A percentile compares a stretch with the other conserved stretches of the same genome.
These are phyloP conservation scores for Hypoxylon cercidicola DNA, from an alignment of 495 filamentous ascomycete genomes.

Conservation along the genomic window DNA sequence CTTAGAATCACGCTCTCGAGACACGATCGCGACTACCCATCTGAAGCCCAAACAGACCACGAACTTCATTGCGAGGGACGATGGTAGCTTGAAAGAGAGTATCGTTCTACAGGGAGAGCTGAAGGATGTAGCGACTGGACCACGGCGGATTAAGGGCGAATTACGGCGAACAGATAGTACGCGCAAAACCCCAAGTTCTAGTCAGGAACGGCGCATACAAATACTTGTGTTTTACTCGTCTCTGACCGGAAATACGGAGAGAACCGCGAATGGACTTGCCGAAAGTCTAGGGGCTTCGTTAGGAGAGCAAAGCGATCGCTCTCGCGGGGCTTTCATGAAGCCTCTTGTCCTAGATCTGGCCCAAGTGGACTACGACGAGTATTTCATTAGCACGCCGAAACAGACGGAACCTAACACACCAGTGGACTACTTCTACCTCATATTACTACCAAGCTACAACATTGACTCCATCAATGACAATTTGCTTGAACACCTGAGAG, in stretches of 20 bases:
- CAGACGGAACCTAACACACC: slow-evolving; percentile 47
- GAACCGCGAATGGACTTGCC: slow-evolving; percentile 67
- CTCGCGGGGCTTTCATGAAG: slow-evolving; percentile 56
- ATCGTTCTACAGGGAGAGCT: slow-evolving; percentile 23
- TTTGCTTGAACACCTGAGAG: slow-evolving; percentile 83
- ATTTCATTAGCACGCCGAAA: slow-evolving; percentile 75
- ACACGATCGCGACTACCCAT: background rate
- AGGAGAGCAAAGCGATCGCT: slow-evolving; percentile 31
- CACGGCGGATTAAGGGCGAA: slow-evolving; percentile 63
- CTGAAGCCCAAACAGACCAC: slow-evolving; percentile 37
- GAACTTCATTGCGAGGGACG: slow-evolving; percentile 30
- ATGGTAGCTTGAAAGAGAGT: slow-evolving; percentile 26
- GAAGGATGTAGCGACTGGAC: slow-evolving; percentile 45
- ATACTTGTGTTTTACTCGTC: slow-evolving; percentile 89
- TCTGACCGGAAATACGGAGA: slow-evolving; percentile 81
- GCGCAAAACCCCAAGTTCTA: slow-evolving; percentile 20
- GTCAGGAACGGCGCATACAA: slow-evolving; percentile 64
- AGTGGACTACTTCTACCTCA: slow-evolving; percentile 78
- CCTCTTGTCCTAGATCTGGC: slow-evolving; percentile 81
- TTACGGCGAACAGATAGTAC: slow-evolving; percentile 44
- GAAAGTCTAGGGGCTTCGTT: slow-evolving; percentile 58
- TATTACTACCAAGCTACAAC: slow-evolving; percentile 88
- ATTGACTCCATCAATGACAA: slow-evolving; percentile 87
- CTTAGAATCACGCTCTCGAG: slow-evolving; percentile 41
- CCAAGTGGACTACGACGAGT: slow-evolving; percentile 90